phyloP scores from a whole-genome alignment of 768 basidiomycete species.

The Suillus spraguei region DNA sequence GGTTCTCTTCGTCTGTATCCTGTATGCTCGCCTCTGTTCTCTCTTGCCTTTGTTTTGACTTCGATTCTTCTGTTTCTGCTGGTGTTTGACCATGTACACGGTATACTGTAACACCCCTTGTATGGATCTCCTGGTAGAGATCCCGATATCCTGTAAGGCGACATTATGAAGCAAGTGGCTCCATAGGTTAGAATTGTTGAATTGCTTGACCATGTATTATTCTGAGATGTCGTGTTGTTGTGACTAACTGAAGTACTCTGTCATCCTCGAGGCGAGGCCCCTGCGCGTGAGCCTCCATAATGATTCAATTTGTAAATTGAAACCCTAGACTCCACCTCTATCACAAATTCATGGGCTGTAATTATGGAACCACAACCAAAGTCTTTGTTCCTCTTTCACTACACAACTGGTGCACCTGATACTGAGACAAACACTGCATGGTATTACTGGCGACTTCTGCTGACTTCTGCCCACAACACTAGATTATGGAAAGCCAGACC shows the following conservation, averaged over 20 bases:
- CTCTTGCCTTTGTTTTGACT: not conserved
- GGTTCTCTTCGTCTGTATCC: not conserved
- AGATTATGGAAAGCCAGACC: no score
- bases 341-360: not conserved
- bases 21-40: not conserved
- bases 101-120: not conserved
- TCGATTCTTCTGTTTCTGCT: not conserved
- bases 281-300: no score
- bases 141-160: not conserved
- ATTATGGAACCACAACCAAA: slow-evolving; percentile 2
- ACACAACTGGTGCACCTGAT: not conserved
- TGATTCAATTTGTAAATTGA: not conserved
- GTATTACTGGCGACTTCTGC: no score
- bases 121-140: not conserved
- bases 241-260: not conserved
- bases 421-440: no score
- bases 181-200: not conserved
- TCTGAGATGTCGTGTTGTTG: not conserved
- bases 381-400: not conserved
- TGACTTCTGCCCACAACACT: no score
- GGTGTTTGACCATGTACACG: not conserved
- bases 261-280: not conserved
- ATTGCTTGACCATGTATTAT: not conserved
- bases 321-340: not conserved
- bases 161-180: not conserved